Percentiles rank a stretch among this genome's conserved stretches.
Conservation (phyloP, 2,329 filamentous ascomycete species). For the Rutstroemia sp. region DNA sequence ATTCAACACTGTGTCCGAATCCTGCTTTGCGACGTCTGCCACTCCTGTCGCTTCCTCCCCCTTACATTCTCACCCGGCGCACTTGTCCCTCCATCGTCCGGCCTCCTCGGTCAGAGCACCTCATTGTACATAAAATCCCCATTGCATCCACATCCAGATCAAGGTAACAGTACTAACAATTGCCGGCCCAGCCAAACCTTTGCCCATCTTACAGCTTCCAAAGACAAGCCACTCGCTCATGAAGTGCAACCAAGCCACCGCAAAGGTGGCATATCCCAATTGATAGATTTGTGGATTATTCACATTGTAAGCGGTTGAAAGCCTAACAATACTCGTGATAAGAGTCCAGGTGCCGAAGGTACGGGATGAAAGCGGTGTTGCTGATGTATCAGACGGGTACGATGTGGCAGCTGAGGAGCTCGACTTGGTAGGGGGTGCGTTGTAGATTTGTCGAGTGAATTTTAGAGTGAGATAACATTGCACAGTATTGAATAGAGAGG, state of each 20-base stretch:
- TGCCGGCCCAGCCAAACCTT: constrained; percentile 49
- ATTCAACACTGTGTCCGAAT: too few species aligned
- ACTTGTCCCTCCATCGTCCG: neutral
- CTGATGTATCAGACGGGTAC: constrained; percentile 60
- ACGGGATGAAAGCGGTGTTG: constrained; percentile 63
- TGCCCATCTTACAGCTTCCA: constrained; percentile 61
- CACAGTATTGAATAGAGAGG: constrained; percentile 77
- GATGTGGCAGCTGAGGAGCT: constrained; percentile 66
- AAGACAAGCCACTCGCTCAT: constrained; percentile 74
- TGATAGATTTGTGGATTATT: constrained; percentile 51
- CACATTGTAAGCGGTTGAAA: constrained; percentile 64
- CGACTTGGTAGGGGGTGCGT: constrained; percentile 39
- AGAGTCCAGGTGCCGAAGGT: constrained; percentile 68
- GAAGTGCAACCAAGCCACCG: constrained; percentile 47
- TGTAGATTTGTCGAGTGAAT: constrained; percentile 84
- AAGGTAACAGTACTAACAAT: constrained; percentile 40
- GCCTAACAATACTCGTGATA: constrained; percentile 50
- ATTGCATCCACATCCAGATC: constrained; percentile 60
- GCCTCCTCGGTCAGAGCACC: neutral
- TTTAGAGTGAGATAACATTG: constrained; percentile 75
- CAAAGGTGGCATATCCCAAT: constrained; percentile 56
- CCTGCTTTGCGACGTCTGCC: too few species aligned
- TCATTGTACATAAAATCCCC: constrained; percentile 55
- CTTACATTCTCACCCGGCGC: too few species aligned
- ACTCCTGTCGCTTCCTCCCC: too few species aligned